Evolutionary conservation across 1,139 yeast genomes (phyloP).

Genomic region (Yamadazyma atlantica): DNA sequence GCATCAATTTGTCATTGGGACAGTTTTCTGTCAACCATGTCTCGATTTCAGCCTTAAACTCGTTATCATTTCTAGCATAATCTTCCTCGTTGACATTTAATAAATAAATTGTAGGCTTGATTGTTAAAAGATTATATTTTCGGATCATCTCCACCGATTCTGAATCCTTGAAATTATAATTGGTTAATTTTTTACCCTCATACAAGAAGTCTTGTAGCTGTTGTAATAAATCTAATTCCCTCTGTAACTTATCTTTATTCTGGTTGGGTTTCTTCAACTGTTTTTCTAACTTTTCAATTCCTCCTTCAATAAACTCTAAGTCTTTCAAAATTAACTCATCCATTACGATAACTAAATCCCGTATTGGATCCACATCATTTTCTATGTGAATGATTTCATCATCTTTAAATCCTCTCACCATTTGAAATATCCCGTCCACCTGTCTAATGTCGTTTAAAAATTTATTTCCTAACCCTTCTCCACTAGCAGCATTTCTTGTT

Average conservation of each 20-base stretch:
- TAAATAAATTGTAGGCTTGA: constrained; percentile 66
- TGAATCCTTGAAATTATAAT: constrained; percentile 46
- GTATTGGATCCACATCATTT: constrained; percentile 58
- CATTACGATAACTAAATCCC: constrained; percentile 67
- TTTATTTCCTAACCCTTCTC: constrained; percentile 78
- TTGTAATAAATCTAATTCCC: constrained; percentile 48
- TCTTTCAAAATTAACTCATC: constrained; percentile 76
- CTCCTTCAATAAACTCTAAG: constrained; percentile 61
- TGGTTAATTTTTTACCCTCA: constrained; percentile 56
- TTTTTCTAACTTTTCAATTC: constrained; percentile 47
- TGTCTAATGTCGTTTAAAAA: constrained; percentile 68
- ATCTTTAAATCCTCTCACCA: constrained; percentile 65
- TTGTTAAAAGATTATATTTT: constrained; percentile 60
- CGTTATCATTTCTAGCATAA: constrained; percentile 43
- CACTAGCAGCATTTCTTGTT: constrained; percentile 69
- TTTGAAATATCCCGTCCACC: constrained; percentile 74
- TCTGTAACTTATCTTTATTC: constrained; percentile 29
- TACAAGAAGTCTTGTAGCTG: constrained; percentile 51
- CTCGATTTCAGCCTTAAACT: constrained; percentile 41
- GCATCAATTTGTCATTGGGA: constrained; percentile 52
- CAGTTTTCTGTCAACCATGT: constrained; percentile 57
- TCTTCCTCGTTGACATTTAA: constrained; percentile 63
- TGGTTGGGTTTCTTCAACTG: constrained; percentile 38
- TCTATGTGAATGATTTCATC: constrained; percentile 75
- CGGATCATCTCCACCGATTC: constrained; percentile 60